Percentiles rank a stretch among this genome's conserved stretches.
phyloP scores from a whole-genome alignment of 352 stramenopile species.

The Phytophthora niederhauseri region DNA sequence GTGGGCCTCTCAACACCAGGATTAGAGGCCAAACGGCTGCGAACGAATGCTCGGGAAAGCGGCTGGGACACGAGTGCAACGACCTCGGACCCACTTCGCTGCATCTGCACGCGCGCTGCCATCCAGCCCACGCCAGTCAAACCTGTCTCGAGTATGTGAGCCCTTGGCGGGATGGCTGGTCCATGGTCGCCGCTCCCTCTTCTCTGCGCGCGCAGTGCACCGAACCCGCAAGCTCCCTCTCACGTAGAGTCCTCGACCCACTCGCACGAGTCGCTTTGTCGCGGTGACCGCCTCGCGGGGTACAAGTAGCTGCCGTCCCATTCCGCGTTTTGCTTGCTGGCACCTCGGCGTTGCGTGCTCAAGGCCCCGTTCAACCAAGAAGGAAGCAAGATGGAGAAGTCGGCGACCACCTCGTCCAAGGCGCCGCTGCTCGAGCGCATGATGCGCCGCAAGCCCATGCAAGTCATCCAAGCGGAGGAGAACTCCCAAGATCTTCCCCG shows the following conservation, averaged over 20 bases:
- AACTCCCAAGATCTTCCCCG: conserved; percentile 46
- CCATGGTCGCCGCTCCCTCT: conserved; percentile 26
- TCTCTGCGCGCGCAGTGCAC: conserved; percentile 2
- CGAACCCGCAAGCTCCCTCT: conserved; percentile 6
- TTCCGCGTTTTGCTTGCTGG: conserved; percentile 34
- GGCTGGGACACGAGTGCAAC: conserved; percentile 26
- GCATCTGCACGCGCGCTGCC: conserved; percentile 18
- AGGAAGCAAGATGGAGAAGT: conserved; percentile 30
- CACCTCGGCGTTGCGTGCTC: conserved; percentile 9
- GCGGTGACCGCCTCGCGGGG: background rate
- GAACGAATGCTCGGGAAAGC: conserved; percentile 21
- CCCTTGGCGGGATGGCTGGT: conserved; percentile 21
- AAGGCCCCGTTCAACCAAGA: conserved; percentile 9
- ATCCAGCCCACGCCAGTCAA: conserved; percentile 16
- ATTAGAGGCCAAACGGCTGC: conserved; percentile 20
- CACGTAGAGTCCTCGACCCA: conserved; percentile 10
- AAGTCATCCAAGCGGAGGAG: conserved; percentile 58
- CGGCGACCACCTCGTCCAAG: conserved; percentile 2
- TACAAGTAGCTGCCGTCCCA: conserved; percentile 5
- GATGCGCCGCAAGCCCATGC: conserved; percentile 53
- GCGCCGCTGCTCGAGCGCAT: conserved; percentile 38
- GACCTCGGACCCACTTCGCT: conserved; percentile 6
- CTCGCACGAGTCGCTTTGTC: conserved; percentile 3
- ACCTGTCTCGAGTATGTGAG: conserved; percentile 18
- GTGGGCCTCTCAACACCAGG: conserved; percentile 20